Conservation (phyloP, 2,329 filamentous ascomycete genomes). For the Hypoxylon sp. region DNA sequence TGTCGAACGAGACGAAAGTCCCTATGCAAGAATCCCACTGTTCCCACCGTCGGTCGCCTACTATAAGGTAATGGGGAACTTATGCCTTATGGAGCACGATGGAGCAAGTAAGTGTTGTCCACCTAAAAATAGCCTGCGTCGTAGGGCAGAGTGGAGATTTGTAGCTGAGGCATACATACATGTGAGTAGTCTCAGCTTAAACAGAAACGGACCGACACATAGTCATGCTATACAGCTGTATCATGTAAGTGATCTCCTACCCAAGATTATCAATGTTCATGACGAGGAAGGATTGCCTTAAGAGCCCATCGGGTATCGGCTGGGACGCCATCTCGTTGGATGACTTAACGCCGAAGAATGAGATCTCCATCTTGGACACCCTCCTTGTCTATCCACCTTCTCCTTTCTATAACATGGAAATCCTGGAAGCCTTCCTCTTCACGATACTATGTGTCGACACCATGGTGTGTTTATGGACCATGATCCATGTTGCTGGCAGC, state of each 20-base stretch:
- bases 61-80: constrained; percentile 9
- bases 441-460: constrained; percentile 18
- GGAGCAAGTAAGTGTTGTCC: background rate
- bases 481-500: constrained; percentile 17
- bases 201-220: constrained; percentile 9
- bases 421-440: background rate
- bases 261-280: background rate
- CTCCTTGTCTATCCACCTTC: constrained; percentile 9
- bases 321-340: background rate
- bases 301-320: background rate
- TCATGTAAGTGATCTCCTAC: background rate
- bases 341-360: background rate
- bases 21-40: constrained; percentile 9
- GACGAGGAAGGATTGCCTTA: background rate
- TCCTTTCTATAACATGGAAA: background rate
- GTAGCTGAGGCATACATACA: background rate
- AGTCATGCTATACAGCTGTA: constrained; percentile 7
- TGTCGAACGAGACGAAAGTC: constrained; percentile 13
- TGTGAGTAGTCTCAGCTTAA: constrained; percentile 16
- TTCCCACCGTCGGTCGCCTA: constrained; percentile 19
- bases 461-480: constrained; percentile 13
- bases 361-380: background rate
- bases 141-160: constrained; percentile 31
- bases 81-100: constrained; percentile 4
- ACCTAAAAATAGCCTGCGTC: constrained; percentile 36